These are phyloP conservation scores for Hypholoma sublateritium DNA, from an alignment of 768 basidiomycete species.

Conservation along the genomic window DNA sequence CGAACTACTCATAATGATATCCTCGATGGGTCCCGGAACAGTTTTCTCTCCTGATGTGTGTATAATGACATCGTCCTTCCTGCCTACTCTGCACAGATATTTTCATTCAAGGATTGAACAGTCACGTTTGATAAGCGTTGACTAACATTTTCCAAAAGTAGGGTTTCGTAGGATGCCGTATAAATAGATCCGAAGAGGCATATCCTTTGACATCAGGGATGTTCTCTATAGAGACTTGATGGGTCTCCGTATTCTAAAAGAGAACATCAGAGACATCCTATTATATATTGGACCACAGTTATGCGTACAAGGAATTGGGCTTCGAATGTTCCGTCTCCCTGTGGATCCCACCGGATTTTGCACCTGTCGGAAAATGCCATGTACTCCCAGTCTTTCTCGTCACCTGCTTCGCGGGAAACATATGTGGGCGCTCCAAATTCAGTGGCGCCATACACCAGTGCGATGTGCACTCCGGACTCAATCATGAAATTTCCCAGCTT, in stretches of 20 bases:
- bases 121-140: not conserved
- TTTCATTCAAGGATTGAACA: too few relatives aligned
- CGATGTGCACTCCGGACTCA: slow-evolving; percentile 31
- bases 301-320: slow-evolving; percentile 34
- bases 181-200: slow-evolving; percentile 41
- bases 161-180: slow-evolving; percentile 41
- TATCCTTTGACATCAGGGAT: slow-evolving; percentile 37
- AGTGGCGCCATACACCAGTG: slow-evolving; percentile 34
- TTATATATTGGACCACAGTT: too few relatives aligned
- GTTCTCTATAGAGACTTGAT: slow-evolving; percentile 36
- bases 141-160: slow-evolving; percentile 42
- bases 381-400: slow-evolving; percentile 31
- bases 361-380: slow-evolving; percentile 25
- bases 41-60: not conserved
- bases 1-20: slow-evolving; percentile 17
- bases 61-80: slow-evolving; percentile 30
- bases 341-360: slow-evolving; percentile 33
- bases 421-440: slow-evolving; percentile 29
- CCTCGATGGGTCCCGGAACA: slow-evolving; percentile 31
- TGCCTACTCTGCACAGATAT: slow-evolving; percentile 30
- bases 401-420: slow-evolving; percentile 10
- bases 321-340: slow-evolving; percentile 38
- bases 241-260: slow-evolving; percentile 27
- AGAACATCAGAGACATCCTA: not conserved
- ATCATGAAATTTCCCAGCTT: slow-evolving; percentile 33